phyloP scores from a whole-genome alignment of 1,139 yeast genomes.

The Pichia sp. region DNA sequence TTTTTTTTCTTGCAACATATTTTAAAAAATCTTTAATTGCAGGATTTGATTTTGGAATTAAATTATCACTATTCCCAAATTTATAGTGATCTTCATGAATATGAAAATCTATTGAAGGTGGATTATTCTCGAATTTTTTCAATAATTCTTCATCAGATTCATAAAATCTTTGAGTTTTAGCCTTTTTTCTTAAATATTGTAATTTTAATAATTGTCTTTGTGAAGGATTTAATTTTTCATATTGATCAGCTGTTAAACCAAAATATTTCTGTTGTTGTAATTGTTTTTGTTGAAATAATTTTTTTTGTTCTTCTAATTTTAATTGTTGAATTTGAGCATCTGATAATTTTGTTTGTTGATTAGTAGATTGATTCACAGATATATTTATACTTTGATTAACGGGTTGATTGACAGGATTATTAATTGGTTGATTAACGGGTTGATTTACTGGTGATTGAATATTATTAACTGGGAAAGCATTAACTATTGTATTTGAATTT shows the following conservation, averaged over 20 bases:
- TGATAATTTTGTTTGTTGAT: background rate
- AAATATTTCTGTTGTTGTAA: constrained; percentile 27
- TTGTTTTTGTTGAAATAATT: constrained; percentile 15
- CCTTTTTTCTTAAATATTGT: constrained; percentile 41
- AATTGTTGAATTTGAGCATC: constrained; percentile 5
- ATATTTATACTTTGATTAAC: constrained; percentile 4
- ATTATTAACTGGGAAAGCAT: background rate
- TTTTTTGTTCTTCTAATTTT: constrained; percentile 16
- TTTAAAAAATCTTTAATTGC: constrained; percentile 72
- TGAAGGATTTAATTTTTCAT: constrained; percentile 30
- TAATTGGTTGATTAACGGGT: constrained; percentile 6
- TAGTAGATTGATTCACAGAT: background rate
- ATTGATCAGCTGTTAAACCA: constrained; percentile 34
- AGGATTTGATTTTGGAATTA: constrained; percentile 77
- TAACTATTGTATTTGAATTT: background rate
- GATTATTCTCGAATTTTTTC: constrained; percentile 66
- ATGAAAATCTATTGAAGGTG: constrained; percentile 82
- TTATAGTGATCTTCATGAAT: constrained; percentile 86
- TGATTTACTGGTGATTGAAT: constrained; percentile 5
- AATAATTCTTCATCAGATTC: constrained; percentile 72
- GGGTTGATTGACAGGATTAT: constrained; percentile 3
- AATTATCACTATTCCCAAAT: constrained; percentile 70
- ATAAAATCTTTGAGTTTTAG: constrained; percentile 51
- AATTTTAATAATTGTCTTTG: constrained; percentile 40
- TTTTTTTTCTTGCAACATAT: constrained; percentile 71